phyloP scores from a whole-genome alignment of 768 basidiomycete genomes.

The Leccinum barrowsii region DNA sequence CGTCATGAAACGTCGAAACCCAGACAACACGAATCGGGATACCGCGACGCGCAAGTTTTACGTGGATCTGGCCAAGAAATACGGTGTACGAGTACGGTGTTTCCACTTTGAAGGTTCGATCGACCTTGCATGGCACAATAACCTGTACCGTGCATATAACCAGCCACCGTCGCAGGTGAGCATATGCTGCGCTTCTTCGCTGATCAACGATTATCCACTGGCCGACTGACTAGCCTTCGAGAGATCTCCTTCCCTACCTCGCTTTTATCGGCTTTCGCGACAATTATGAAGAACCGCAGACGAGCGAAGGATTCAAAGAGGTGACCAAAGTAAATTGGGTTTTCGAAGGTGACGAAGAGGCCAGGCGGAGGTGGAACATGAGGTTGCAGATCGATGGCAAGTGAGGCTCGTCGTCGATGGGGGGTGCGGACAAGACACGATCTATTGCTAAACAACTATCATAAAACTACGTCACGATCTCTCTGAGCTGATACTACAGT shows the following conservation, averaged over 20 bases:
- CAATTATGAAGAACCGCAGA: slow-evolving; percentile 62
- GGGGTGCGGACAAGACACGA: neutral
- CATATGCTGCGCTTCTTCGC: neutral
- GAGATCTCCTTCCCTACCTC: slow-evolving; percentile 53
- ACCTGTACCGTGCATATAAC: slow-evolving; percentile 77
- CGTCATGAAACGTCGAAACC: neutral
- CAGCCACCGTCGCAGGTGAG: slow-evolving; percentile 39
- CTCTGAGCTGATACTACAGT: neutral
- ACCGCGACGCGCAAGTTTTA: slow-evolving; percentile 65
- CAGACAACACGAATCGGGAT: slow-evolving; percentile 94
- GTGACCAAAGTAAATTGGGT: slow-evolving; percentile 76
- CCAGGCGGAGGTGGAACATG: slow-evolving; percentile 71
- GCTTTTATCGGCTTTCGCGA: slow-evolving; percentile 58
- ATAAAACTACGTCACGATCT: slow-evolving; percentile 1
- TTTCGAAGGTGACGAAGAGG: slow-evolving; percentile 74
- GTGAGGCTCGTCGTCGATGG: slow-evolving; percentile 26
- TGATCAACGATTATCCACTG: neutral
- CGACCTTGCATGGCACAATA: slow-evolving; percentile 93
- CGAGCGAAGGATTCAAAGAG: slow-evolving; percentile 73
- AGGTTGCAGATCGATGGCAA: slow-evolving; percentile 82
- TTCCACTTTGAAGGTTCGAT: slow-evolving; percentile 70
- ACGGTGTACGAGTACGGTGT: slow-evolving; percentile 57
- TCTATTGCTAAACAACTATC: slow-evolving; percentile 2
- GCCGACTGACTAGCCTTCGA: slow-evolving; percentile 35
- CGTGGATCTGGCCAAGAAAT: slow-evolving; percentile 58